These are phyloP conservation scores for Copromyces sp. DNA, from an alignment of 495 filamentous ascomycete species.

Conservation along the genomic window DNA sequence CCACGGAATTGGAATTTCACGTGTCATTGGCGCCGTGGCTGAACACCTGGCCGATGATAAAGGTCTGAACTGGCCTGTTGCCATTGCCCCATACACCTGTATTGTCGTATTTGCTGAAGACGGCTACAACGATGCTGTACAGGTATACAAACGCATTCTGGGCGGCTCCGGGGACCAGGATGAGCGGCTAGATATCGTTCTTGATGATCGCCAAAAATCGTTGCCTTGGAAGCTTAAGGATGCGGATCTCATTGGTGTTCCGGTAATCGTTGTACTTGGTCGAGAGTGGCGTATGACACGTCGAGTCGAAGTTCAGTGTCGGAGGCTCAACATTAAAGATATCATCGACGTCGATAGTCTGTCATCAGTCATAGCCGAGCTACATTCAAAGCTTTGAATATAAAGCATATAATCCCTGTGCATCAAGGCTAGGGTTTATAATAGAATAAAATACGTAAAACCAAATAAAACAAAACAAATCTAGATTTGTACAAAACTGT, in stretches of 20 bases:
- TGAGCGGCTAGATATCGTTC: slow-evolving; percentile 39
- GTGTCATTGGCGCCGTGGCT: slow-evolving; percentile 80
- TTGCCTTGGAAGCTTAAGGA: slow-evolving; percentile 80
- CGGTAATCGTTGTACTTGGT: slow-evolving; percentile 69
- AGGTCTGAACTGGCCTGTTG: slow-evolving; percentile 82
- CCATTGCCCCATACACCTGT: slow-evolving; percentile 77
- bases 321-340: slow-evolving; percentile 33
- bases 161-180: not conserved
- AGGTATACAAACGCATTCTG: slow-evolving; percentile 45
- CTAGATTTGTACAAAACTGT: too few species aligned
- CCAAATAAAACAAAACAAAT: too few species aligned
- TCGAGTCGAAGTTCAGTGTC: slow-evolving; percentile 68
- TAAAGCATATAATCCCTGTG: not conserved
- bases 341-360: slow-evolving; percentile 18
- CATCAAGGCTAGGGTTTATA: too few species aligned
- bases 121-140: slow-evolving; percentile 38
- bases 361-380: slow-evolving; percentile 5
- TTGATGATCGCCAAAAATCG: slow-evolving; percentile 66
- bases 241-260: slow-evolving; percentile 83
- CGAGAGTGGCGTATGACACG: slow-evolving; percentile 56
- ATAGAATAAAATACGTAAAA: too few species aligned
- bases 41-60: slow-evolving; percentile 57
- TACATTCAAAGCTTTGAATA: slow-evolving; percentile 2
- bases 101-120: slow-evolving; percentile 49
- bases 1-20: slow-evolving; percentile 88